A percentile compares a stretch with the other conserved stretches of the same genome.
Conservation (phyloP, 371 early-diverging fungal genomes). For the Coemansia sp. region DNA sequence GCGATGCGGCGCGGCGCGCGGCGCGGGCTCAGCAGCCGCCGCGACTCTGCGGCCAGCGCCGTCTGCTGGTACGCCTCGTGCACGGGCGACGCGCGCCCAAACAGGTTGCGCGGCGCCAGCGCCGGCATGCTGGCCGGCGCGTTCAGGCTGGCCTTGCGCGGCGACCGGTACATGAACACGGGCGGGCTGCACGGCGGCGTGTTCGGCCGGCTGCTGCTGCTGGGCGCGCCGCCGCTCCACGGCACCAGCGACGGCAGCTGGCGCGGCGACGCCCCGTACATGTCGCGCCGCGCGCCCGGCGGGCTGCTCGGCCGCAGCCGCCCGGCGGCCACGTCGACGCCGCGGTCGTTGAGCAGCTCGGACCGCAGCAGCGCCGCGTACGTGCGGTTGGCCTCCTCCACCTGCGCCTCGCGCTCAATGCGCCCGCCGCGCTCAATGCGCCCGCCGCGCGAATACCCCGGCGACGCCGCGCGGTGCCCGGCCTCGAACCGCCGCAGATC, state of each 20-base stretch:
- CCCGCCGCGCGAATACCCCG: slow-evolving; percentile 16
- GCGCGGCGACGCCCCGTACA: slow-evolving; percentile 32
- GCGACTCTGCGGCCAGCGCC: slow-evolving; percentile 17
- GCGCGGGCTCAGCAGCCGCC: slow-evolving; percentile 29
- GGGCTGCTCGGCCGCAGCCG: slow-evolving; percentile 32
- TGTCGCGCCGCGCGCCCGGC: slow-evolving; percentile 15
- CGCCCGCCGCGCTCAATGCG: not conserved
- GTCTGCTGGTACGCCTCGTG: slow-evolving; percentile 36
- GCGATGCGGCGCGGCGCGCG: slow-evolving; percentile 59
- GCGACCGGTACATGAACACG: slow-evolving; percentile 40
- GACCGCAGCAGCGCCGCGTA: slow-evolving; percentile 47
- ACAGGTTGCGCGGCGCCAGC: slow-evolving; percentile 15
- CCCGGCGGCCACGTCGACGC: slow-evolving; percentile 11
- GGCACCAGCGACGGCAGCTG: slow-evolving; percentile 44
- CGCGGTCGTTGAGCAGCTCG: slow-evolving; percentile 44
- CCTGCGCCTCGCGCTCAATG: slow-evolving; percentile 27
- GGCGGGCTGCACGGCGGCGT: slow-evolving; percentile 40
- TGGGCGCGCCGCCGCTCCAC: slow-evolving; percentile 36
- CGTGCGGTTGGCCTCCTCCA: slow-evolving; percentile 48
- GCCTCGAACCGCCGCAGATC: slow-evolving; percentile 32
- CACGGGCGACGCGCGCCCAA: slow-evolving; percentile 39
- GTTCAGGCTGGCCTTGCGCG: slow-evolving; percentile 22
- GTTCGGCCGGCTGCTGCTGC: slow-evolving; percentile 40
- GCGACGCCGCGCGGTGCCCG: slow-evolving; percentile 23
- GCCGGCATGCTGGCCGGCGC: slow-evolving; percentile 12